These are phyloP conservation scores for Taphrina confusa DNA, from an alignment of 1,139 yeast genomes.

Conservation along the genomic window DNA sequence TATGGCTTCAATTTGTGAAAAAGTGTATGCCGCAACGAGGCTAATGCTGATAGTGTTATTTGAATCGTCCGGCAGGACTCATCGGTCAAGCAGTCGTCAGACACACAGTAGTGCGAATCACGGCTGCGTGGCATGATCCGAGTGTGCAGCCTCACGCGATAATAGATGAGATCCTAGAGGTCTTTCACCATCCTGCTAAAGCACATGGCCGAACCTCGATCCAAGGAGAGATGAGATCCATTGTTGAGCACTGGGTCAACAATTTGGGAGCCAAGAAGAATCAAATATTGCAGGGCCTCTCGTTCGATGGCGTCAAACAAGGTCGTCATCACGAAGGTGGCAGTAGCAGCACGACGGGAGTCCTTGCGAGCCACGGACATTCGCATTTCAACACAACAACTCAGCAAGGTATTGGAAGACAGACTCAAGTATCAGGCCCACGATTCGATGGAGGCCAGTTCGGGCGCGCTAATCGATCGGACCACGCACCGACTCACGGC, in stretches of 20 bases:
- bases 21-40: neutral
- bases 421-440: no score
- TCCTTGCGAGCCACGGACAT: constrained; percentile 14
- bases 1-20: neutral
- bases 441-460: no score
- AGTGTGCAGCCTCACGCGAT: constrained; percentile 39
- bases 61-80: constrained; percentile 52
- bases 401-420: neutral
- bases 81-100: constrained; percentile 56
- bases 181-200: constrained; percentile 43
- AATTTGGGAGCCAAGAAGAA: constrained; percentile 35
- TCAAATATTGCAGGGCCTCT: constrained; percentile 39
- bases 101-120: constrained; percentile 56
- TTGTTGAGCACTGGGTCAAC: constrained; percentile 40
- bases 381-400: neutral
- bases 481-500: no score
- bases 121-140: constrained; percentile 42
- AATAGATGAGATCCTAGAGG: constrained; percentile 39
- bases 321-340: constrained; percentile 40
- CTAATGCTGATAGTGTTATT: constrained; percentile 36
- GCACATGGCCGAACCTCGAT: constrained; percentile 38
- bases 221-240: constrained; percentile 41
- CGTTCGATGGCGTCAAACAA: constrained; percentile 41
- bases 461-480: no score
- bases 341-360: constrained; percentile 13